Evolutionary conservation across 2,329 filamentous ascomycete species (phyloP).

Genomic region (Trichoderma brevicompactum): DNA sequence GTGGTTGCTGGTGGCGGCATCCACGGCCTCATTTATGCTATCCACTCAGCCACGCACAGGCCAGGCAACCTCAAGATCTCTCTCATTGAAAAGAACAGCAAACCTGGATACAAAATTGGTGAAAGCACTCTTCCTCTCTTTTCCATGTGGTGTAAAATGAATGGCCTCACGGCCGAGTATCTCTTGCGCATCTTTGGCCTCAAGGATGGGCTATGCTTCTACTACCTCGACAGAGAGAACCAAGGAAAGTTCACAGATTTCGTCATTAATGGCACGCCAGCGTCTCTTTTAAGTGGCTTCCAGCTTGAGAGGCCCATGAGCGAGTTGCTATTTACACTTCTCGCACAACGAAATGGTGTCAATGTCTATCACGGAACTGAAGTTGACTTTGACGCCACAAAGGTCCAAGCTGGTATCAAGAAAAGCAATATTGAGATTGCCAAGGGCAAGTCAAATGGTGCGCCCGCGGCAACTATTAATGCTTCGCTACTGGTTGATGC

Average conservation of each 20-base stretch:
- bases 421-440: too few relatives aligned
- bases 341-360: too few relatives aligned
- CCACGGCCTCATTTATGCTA: conserved; percentile 13
- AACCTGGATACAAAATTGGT: conserved; percentile 21
- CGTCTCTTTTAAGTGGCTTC: too few relatives aligned
- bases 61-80: too few relatives aligned
- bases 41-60: not conserved
- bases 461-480: not conserved
- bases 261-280: too few relatives aligned
- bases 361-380: too few relatives aligned
- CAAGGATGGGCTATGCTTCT: conserved; percentile 17
- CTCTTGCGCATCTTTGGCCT: conserved; percentile 23
- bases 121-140: conserved; percentile 21
- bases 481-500: not conserved
- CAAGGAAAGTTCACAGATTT: too few relatives aligned
- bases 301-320: too few relatives aligned
- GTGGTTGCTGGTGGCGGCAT: conserved; percentile 18
- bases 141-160: conserved; percentile 19
- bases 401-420: too few relatives aligned
- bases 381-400: too few relatives aligned
- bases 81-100: not conserved
- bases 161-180: conserved; percentile 19
- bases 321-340: too few relatives aligned
- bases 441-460: too few relatives aligned
- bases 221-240: conserved; percentile 7